phyloP scores from a whole-genome alignment of 2,329 filamentous ascomycete species.

The Trichoderma guizhouense region DNA sequence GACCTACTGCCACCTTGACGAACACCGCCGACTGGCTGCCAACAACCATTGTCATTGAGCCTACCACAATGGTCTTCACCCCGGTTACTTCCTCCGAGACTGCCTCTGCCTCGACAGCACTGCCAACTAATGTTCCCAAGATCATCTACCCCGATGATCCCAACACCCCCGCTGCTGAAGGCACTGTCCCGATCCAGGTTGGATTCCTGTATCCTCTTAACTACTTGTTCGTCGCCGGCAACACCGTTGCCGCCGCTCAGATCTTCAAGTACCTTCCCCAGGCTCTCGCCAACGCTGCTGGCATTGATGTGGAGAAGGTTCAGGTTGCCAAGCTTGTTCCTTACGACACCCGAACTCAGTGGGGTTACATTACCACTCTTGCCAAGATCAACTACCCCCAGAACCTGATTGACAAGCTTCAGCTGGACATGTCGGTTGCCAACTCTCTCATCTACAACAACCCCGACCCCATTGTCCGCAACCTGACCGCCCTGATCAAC shows the following conservation, averaged over 20 bases:
- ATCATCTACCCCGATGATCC: conserved; percentile 69
- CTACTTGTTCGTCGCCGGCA: conserved; percentile 75
- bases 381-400: conserved; percentile 66
- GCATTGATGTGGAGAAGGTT: conserved; percentile 55
- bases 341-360: conserved; percentile 64
- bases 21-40: conserved; percentile 51
- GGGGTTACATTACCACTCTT: conserved; percentile 79
- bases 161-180: conserved; percentile 51
- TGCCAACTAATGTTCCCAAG: conserved; percentile 67
- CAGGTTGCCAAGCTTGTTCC: conserved; percentile 70
- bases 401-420: conserved; percentile 64
- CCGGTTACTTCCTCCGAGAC: conserved; percentile 33
- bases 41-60: conserved; percentile 58
- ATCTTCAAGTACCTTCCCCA: conserved; percentile 76
- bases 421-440: conserved; percentile 66
- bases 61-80: conserved; percentile 37
- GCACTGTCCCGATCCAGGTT: conserved; percentile 73
- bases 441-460: conserved; percentile 74
- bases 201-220: conserved; percentile 80
- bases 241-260: conserved; percentile 72
- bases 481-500: conserved; percentile 79
- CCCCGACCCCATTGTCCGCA: conserved; percentile 59
- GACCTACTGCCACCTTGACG: conserved; percentile 42
- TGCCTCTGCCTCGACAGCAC: conserved; percentile 46
- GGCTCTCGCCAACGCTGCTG: conserved; percentile 63